Evolutionary conservation across 192 early-diverging fungal genomes (phyloP).

Genomic region (Gaertneriomyces semiglobifer): DNA sequence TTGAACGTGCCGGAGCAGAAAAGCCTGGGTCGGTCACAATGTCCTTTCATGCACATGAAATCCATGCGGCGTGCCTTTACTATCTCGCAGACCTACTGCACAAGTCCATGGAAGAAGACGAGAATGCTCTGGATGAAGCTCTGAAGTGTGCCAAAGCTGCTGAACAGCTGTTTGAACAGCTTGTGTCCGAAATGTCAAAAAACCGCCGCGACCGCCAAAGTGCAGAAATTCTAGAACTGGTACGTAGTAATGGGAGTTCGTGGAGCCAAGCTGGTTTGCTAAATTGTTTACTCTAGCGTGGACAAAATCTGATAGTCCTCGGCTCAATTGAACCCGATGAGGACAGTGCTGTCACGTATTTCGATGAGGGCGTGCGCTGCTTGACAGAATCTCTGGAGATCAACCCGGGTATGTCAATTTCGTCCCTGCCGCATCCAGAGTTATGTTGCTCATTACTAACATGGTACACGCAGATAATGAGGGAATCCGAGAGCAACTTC

Average conservation of each 20-base stretch:
- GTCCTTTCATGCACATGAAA: slow-evolving; percentile 6
- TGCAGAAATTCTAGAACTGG: not conserved
- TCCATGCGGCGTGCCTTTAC: slow-evolving; percentile 19
- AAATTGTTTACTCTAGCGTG: slow-evolving; percentile 3
- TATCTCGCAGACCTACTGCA: slow-evolving; percentile 10
- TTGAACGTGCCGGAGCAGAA: slow-evolving; percentile 13
- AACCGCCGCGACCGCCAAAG: not conserved
- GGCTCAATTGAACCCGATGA: slow-evolving; percentile 21
- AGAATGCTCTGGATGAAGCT: not conserved
- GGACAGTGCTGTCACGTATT: slow-evolving; percentile 4
- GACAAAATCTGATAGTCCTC: slow-evolving; percentile 18
- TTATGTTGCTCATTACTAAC: too few relatives aligned
- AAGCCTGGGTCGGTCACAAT: not conserved
- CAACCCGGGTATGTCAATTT: too few relatives aligned
- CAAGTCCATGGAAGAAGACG: not conserved
- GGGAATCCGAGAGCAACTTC: too few relatives aligned
- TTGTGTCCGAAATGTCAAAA: not conserved
- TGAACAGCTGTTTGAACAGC: not conserved
- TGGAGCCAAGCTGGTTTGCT: not conserved
- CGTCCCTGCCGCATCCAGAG: too few relatives aligned
- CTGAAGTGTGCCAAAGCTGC: not conserved
- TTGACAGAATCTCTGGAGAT: too few relatives aligned
- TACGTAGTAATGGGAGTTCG: not conserved
- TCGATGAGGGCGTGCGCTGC: slow-evolving; percentile 12
- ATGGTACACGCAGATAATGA: too few relatives aligned